Percentiles rank a stretch among this genome's conserved stretches.
These are phyloP conservation scores for Jacaranda mimosifolia DNA, from an alignment of 257 asterid genomes.

Conservation along the genomic window DNA sequence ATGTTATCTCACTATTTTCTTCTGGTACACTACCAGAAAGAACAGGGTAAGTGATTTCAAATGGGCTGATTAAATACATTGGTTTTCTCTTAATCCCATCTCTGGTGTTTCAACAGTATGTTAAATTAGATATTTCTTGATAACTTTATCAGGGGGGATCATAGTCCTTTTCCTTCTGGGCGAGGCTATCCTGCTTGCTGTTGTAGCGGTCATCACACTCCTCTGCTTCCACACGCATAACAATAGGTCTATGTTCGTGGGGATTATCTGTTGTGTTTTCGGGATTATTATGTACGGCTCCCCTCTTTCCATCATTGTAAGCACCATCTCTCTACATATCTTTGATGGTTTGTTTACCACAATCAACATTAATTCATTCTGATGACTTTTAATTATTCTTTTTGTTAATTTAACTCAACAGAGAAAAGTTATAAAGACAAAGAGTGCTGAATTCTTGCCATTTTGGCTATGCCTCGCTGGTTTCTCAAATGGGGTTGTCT, in stretches of 20 bases:
- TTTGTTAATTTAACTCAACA: conserved; percentile 36
- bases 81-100: no score
- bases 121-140: not conserved
- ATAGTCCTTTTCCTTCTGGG: conserved; percentile 27
- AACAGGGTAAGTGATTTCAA: conserved; percentile 45
- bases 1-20: conserved; percentile 54
- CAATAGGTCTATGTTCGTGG: conserved; percentile 60
- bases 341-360: not conserved
- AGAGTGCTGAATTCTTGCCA: conserved; percentile 72
- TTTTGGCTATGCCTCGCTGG: conserved; percentile 63
- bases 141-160: conserved; percentile 38
- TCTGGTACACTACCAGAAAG: conserved; percentile 41
- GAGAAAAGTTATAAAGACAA: conserved; percentile 47
- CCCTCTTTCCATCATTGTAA: conserved; percentile 68
- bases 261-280: conserved; percentile 55
- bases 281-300: conserved; percentile 71
- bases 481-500: conserved; percentile 57
- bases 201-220: conserved; percentile 44
- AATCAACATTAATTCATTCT: conserved; percentile 4
- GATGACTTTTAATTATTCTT: no score
- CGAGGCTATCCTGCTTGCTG: conserved; percentile 40
- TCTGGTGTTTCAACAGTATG: no score
- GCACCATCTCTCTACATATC: not conserved
- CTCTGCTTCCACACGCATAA: conserved; percentile 40
- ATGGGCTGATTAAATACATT: no score